Conservation (phyloP, 768 basidiomycete species). For the Lactarius tabidus region DNA sequence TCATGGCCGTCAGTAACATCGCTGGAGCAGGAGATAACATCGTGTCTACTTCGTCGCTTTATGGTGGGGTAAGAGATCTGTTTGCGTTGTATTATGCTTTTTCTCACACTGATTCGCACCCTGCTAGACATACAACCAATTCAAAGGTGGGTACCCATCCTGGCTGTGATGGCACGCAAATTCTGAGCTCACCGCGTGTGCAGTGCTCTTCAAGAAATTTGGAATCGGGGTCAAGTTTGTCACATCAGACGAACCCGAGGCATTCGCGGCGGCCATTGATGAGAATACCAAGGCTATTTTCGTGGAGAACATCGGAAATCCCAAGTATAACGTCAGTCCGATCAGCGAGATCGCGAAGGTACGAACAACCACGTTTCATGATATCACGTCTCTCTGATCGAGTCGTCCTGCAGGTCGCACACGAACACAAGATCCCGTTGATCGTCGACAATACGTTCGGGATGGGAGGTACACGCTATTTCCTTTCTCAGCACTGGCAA, state of each 20-base stretch:
- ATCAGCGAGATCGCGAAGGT: slow-evolving; percentile 69
- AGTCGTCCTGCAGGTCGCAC: slow-evolving; percentile 50
- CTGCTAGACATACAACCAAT: slow-evolving; percentile 62
- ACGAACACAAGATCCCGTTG: slow-evolving; percentile 65
- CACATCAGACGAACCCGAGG: slow-evolving; percentile 48
- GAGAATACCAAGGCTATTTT: slow-evolving; percentile 73
- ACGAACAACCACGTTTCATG: background rate
- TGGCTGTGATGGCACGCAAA: background rate
- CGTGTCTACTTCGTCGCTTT: slow-evolving; percentile 62
- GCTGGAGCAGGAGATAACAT: slow-evolving; percentile 72
- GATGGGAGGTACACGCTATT: slow-evolving; percentile 46
- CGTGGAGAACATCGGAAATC: slow-evolving; percentile 78
- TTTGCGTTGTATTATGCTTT: background rate
- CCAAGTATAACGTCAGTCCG: slow-evolving; percentile 63
- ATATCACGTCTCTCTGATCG: background rate
- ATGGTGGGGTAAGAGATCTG: slow-evolving; percentile 54
- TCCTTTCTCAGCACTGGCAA: background rate
- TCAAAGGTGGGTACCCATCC: slow-evolving; percentile 45
- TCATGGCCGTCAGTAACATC: slow-evolving; percentile 45
- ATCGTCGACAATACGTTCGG: slow-evolving; percentile 82
- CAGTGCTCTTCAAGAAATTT: slow-evolving; percentile 65
- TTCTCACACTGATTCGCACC: background rate
- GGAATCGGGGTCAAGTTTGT: slow-evolving; percentile 67
- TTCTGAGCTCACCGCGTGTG: background rate
- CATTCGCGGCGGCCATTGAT: slow-evolving; percentile 65